These are phyloP conservation scores for Arthrobotrys sinensis DNA, from an alignment of 2,329 filamentous ascomycete genomes.

Conservation along the genomic window DNA sequence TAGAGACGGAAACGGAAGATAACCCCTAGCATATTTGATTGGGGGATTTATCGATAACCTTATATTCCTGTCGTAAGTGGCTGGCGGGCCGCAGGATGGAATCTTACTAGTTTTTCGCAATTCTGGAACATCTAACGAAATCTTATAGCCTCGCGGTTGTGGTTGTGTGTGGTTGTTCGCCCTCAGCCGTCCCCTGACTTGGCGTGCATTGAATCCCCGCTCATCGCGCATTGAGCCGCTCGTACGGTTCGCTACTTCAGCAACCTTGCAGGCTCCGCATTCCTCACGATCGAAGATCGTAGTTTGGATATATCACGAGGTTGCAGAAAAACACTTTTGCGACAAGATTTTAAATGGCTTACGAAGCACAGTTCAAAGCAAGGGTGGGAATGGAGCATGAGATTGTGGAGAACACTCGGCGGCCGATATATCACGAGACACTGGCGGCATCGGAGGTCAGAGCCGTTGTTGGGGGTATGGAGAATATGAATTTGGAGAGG, in stretches of 20 bases:
- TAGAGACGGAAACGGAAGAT: not conserved
- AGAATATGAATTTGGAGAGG: not conserved
- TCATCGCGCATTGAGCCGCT: too few relatives aligned
- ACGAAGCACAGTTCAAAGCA: not conserved
- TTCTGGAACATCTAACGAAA: not conserved
- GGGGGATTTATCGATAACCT: not conserved
- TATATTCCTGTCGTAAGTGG: too few relatives aligned
- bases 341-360: not conserved
- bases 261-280: too few relatives aligned
- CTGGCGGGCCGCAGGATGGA: too few relatives aligned
- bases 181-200: too few relatives aligned
- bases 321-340: too few relatives aligned
- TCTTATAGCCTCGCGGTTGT: not conserved
- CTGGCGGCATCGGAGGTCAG: not conserved
- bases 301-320: too few relatives aligned
- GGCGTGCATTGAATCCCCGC: too few relatives aligned
- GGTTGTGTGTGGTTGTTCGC: too few relatives aligned
- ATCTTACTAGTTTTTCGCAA: too few relatives aligned
- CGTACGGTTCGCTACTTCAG: too few relatives aligned
- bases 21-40: not conserved
- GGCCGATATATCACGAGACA: slow-evolving; percentile 1
- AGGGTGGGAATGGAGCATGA: not conserved
- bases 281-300: too few relatives aligned
- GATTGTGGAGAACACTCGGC: not conserved
- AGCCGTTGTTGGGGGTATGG: not conserved